Percentiles rank a stretch among this genome's conserved stretches.
Evolutionary conservation across 1,284 basidiomycete genomes (phyloP).

Genomic region (Ceratobasidium sp.): DNA sequence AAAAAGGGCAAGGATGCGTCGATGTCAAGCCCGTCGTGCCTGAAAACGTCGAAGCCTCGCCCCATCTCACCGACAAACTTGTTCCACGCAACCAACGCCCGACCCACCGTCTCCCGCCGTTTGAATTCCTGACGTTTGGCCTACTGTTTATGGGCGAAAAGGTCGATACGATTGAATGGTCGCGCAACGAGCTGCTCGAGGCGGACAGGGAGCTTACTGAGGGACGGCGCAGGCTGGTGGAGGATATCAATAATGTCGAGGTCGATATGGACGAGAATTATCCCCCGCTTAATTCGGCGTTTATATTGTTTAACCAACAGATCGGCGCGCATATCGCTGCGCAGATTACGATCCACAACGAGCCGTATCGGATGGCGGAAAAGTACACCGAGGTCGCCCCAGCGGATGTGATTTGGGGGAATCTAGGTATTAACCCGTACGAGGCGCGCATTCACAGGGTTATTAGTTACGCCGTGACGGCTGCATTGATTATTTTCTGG

Average conservation of each 20-base stretch:
- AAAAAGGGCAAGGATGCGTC: conserved; percentile 47
- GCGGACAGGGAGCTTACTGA: conserved; percentile 67
- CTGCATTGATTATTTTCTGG: conserved; percentile 77
- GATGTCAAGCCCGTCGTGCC: conserved; percentile 35
- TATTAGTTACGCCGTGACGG: conserved; percentile 63
- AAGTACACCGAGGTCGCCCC: conserved; percentile 77
- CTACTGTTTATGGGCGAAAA: conserved; percentile 77
- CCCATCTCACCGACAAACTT: conserved; percentile 63
- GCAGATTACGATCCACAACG: conserved; percentile 70
- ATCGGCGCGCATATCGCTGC: conserved; percentile 80
- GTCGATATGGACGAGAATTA: conserved; percentile 65
- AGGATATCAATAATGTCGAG: conserved; percentile 55
- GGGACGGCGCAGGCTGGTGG: conserved; percentile 58
- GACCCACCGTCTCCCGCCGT: conserved; percentile 67
- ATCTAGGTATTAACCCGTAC: conserved; percentile 85
- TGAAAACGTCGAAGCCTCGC: conserved; percentile 52
- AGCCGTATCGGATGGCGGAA: conserved; percentile 68
- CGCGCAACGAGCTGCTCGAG: conserved; percentile 73
- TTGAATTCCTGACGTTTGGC: conserved; percentile 68
- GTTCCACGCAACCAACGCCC: conserved; percentile 70
- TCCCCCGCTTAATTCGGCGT: conserved; percentile 75
- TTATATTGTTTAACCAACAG: conserved; percentile 84
- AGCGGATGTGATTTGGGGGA: conserved; percentile 77
- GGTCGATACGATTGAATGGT: conserved; percentile 81
- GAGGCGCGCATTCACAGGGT: conserved; percentile 73